These are phyloP conservation scores for Knoxdaviesia capensis DNA, from an alignment of 2,329 filamentous ascomycete genomes.

Conservation along the genomic window DNA sequence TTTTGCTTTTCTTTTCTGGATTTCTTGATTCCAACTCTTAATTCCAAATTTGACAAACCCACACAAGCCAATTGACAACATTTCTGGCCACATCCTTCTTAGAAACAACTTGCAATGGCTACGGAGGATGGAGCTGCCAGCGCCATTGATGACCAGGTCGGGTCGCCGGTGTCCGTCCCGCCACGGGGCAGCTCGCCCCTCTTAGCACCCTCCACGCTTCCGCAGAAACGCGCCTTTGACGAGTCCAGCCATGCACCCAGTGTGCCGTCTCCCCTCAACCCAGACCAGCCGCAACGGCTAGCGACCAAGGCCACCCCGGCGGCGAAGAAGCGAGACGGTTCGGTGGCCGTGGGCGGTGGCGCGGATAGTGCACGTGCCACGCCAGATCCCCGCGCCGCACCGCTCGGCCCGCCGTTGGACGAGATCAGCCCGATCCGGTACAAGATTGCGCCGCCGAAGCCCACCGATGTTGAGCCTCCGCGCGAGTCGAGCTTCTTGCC, in stretches of 20 bases:
- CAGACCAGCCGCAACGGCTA: constrained; percentile 19
- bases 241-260: constrained; percentile 46
- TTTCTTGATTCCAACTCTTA: no score
- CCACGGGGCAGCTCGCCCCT: no score
- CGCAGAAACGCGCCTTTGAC: constrained; percentile 45
- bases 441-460: constrained; percentile 42
- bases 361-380: constrained; percentile 31
- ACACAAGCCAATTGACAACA: no score
- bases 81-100: no score
- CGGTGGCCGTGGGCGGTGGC: constrained; percentile 25
- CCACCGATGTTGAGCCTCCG: constrained; percentile 38
- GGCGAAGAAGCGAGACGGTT: constrained; percentile 37
- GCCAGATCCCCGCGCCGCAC: constrained; percentile 28
- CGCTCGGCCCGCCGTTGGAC: constrained; percentile 20
- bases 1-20: no score
- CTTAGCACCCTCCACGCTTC: constrained; percentile 12
- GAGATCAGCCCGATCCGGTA: constrained; percentile 36
- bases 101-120: no score
- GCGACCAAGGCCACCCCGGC: constrained; percentile 13
- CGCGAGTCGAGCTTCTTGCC: constrained; percentile 34
- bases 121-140: no score
- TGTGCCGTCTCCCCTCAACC: constrained; percentile 56
- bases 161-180: no score
- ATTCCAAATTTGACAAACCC: no score
- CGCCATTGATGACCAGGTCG: no score